Evolutionary conservation across 129 eudicot genomes (phyloP).

Genomic region (Rutidosis leptorrhynchoides): DNA sequence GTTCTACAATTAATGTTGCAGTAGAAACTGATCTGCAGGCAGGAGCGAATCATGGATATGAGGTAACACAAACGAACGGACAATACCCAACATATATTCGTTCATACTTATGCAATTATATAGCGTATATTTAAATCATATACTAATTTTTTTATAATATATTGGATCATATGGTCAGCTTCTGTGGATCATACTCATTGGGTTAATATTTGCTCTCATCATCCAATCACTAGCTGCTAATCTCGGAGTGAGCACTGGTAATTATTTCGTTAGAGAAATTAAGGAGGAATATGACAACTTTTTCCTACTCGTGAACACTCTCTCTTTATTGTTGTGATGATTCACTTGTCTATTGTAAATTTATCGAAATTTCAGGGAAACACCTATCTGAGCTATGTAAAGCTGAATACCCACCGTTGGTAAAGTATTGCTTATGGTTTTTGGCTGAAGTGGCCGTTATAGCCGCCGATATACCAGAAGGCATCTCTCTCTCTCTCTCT

Average conservation of each 20-base stretch:
- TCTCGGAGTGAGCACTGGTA: constrained; percentile 66
- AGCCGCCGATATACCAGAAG: constrained; percentile 60
- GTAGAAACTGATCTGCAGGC: constrained; percentile 80
- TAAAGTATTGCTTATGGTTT: constrained; percentile 46
- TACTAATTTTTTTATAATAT: no score
- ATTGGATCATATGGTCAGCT: constrained; percentile 37
- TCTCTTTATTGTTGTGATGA: no score
- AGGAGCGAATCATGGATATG: constrained; percentile 57
- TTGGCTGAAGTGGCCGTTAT: constrained; percentile 51
- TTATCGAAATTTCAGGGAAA: constrained; percentile 48
- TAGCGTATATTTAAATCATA: no score
- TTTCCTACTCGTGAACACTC: no score
- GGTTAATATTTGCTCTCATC: constrained; percentile 54
- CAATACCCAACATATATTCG: no score
- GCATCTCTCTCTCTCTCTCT: no score
- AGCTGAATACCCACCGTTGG: constrained; percentile 39
- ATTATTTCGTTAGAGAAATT: no score
- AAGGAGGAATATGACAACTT: no score
- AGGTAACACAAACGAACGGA: no score
- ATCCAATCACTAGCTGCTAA: constrained; percentile 70
- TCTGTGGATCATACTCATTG: constrained; percentile 56
- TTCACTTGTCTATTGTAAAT: no score
- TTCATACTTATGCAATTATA: no score
- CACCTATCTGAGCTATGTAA: constrained; percentile 46
- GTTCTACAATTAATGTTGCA: no score